phyloP scores from a whole-genome alignment of 371 early-diverging fungal species.

The Encephalitozoon cuniculi region DNA sequence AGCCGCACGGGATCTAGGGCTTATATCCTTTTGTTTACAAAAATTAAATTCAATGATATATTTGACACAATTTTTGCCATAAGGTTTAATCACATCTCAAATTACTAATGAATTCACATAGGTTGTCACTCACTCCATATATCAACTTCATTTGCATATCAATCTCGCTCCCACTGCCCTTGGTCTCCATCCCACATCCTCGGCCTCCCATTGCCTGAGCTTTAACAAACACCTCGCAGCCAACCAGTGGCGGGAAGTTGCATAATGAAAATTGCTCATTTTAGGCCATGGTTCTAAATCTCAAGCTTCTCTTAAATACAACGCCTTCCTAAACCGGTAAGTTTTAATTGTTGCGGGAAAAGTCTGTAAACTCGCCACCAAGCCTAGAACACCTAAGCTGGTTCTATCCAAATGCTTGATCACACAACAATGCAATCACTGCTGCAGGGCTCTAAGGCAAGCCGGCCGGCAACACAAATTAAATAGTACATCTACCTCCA shows the following conservation, averaged over 20 bases:
- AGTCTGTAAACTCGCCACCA: no score
- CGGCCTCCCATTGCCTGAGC: no score
- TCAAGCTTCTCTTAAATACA: background rate
- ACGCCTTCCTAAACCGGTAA: background rate
- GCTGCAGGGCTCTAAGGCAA: no score
- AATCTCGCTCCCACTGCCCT: no score
- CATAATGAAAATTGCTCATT: background rate
- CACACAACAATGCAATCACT: no score
- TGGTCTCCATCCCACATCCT: no score
- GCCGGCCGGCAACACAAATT: no score
- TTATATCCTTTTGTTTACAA: slow-evolving; percentile 14
- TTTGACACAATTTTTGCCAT: background rate
- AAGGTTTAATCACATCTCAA: background rate
- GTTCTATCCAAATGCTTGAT: no score
- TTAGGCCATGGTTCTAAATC: background rate
- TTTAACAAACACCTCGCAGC: no score
- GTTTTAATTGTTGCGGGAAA: background rate
- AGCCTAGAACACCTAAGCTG: no score
- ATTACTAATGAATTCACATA: background rate
- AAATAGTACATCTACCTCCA: background rate
- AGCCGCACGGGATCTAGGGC: background rate
- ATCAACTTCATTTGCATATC: no score
- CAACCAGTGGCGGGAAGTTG: background rate
- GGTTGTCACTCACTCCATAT: background rate
- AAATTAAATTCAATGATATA: slow-evolving; percentile 12